phyloP scores from a whole-genome alignment of 768 basidiomycete species.

The Termitomyces sp. region DNA sequence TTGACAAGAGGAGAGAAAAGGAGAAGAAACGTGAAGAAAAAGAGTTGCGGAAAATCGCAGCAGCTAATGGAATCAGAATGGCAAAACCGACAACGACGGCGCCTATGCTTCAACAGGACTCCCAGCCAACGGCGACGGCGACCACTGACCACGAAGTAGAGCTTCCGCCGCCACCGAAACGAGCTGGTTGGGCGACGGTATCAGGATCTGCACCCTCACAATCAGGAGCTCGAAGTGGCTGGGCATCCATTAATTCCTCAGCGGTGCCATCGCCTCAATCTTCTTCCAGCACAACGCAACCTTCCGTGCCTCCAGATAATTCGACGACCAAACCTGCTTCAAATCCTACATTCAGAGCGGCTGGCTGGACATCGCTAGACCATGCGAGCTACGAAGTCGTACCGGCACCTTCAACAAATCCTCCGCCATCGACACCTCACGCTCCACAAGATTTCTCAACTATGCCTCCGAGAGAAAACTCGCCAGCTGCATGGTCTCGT shows the following conservation, averaged over 20 bases:
- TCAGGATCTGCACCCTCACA: conserved; percentile 18
- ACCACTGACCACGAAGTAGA: conserved; percentile 23
- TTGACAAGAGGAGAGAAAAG: conserved; percentile 78
- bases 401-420: conserved; percentile 9
- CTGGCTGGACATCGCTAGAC: conserved; percentile 67
- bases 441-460: conserved; percentile 5
- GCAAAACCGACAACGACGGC: conserved; percentile 29
- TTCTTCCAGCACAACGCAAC: conserved; percentile 6
- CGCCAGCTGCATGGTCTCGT: conserved; percentile 4
- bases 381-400: conserved; percentile 30
- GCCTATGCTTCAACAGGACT: conserved; percentile 12
- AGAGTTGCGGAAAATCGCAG: conserved; percentile 78
- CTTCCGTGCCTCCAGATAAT: conserved; percentile 4
- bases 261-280: conserved; percentile 9
- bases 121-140: conserved; percentile 17
- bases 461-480: conserved; percentile 1
- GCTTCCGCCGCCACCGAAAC: conserved; percentile 26
- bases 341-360: conserved; percentile 50
- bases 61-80: conserved; percentile 76
- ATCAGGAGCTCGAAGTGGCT: conserved; percentile 33
- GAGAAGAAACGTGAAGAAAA: conserved; percentile 84
- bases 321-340: conserved; percentile 15
- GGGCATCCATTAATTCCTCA: conserved; percentile 38
- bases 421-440: conserved; percentile 17
- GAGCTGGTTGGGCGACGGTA: conserved; percentile 46